A percentile compares a stretch with the other conserved stretches of the same genome.
Conservation (phyloP, 768 basidiomycete genomes). For the Paxillus rubicundulus region DNA sequence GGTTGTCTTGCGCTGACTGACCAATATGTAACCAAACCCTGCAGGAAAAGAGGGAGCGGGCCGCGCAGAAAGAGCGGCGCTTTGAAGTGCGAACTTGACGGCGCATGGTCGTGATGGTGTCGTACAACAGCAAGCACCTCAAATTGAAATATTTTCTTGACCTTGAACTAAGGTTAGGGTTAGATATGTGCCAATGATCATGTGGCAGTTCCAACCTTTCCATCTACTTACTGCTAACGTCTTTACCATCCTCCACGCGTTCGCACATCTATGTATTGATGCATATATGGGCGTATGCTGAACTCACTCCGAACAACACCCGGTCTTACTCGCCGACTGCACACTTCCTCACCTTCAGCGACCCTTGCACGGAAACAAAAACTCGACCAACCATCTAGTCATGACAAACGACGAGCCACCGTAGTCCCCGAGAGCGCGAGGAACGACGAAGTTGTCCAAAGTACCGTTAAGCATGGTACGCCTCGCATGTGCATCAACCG, state of each 20-base stretch:
- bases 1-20: no score
- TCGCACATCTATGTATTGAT: background rate
- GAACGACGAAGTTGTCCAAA: background rate
- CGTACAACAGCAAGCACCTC: no score
- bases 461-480: slow-evolving; percentile 8
- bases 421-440: background rate
- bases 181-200: background rate
- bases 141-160: background rate
- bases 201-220: no score
- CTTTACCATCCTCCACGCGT: background rate
- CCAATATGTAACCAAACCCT: no score
- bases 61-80: no score
- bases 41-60: no score
- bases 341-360: slow-evolving; percentile 5
- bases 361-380: background rate
- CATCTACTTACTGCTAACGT: no score
- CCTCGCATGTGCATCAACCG: background rate
- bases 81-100: no score
- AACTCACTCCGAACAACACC: slow-evolving; percentile 5
- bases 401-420: background rate
- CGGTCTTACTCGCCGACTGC: slow-evolving; percentile 5
- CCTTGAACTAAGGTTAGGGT: background rate
- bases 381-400: background rate
- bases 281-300: slow-evolving; percentile 8
- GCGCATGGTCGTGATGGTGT: no score